Base-by-base conservation (phyloP, 768 basidiomycete species). In the Tulasnella sp. region DNA sequence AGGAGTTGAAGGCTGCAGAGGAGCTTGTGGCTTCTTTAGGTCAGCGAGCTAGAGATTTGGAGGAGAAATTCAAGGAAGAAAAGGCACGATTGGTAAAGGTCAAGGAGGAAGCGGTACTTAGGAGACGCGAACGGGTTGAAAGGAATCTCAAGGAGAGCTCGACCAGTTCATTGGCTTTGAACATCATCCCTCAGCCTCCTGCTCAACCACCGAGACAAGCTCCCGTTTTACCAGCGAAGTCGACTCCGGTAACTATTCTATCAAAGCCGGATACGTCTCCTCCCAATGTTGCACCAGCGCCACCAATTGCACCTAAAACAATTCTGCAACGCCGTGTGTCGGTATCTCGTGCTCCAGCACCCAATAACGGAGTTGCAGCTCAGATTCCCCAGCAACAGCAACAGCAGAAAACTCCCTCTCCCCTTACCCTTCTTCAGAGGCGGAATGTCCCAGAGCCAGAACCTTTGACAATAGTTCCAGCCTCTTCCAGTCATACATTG, bases 1-100 rank as follows among this genome's bases (percentile, higher is more conserved):
- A 69, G 57, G 82, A 84, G 58, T 73, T 79, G 42, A 74, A 74
- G 44, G 68, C 72, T 9, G 69, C 79, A 22, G 84, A 90, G 62
- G 83, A 83, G 45, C 70, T 78, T 13, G 69, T 86, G 16, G 66
- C 70, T 40, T 70, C 75, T 8, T 69, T 86, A 31, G 79, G 73
- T 60, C 69, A 70, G 31, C 77, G 81, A 44, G 78, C 82, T 39
- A 74, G 77, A 55, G 83, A 82, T 59, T 66, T 90, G 50, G 87
- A 91, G 64, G 79, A 80, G 42, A 74, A 68, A 58, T 71, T 90
- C 31, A 70, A 74, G 28, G 70, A 73, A 53, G 77, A 79, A 64
- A 78, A 72, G 65, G 76, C 76, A 56, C 70, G 70, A 48, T 66
- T 91, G 51, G 70, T 65, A 56, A 61, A 64, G n/a, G 70, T 76